Evolutionary conservation across 1,284 basidiomycete genomes (phyloP).

Genomic region (Rhodotorula sp.): DNA sequence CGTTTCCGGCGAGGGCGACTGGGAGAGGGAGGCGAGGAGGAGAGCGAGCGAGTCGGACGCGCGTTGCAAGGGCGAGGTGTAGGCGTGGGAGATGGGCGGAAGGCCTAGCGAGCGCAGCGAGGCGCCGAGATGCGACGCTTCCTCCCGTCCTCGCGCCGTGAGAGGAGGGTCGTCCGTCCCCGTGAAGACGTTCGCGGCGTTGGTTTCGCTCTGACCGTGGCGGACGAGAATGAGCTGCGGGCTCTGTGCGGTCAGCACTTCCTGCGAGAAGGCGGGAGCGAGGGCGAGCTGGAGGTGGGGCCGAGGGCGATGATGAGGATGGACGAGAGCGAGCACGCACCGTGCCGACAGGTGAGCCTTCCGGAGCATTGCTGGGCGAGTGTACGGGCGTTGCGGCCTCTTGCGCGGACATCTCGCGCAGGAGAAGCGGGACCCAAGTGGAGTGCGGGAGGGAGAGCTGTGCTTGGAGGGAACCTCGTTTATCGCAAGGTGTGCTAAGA

Average conservation of each 20-base stretch:
- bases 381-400: not conserved
- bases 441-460: no score
- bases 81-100: conserved; percentile 6
- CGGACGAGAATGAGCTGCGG: conserved; percentile 18
- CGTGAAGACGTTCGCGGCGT: conserved; percentile 12
- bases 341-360: not conserved
- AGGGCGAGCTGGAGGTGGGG: not conserved
- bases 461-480: no score
- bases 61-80: conserved; percentile 21
- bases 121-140: not conserved
- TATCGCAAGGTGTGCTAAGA: no score
- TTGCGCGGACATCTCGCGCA: not conserved
- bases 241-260: no score
- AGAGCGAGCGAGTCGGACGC: conserved; percentile 3
- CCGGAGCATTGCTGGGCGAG: not conserved
- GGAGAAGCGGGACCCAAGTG: no score
- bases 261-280: no score
- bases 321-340: not conserved
- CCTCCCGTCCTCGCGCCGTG: conserved; percentile 4
- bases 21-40: conserved; percentile 6
- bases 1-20: not conserved
- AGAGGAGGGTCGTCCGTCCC: conserved; percentile 23
- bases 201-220: conserved; percentile 19
- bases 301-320: not conserved
- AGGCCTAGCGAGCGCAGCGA: not conserved